Percentiles rank a stretch among this genome's conserved stretches.
Evolutionary conservation across 116 monocot genomes (phyloP).

Genomic region (Phalaenopsis hybrid): DNA sequence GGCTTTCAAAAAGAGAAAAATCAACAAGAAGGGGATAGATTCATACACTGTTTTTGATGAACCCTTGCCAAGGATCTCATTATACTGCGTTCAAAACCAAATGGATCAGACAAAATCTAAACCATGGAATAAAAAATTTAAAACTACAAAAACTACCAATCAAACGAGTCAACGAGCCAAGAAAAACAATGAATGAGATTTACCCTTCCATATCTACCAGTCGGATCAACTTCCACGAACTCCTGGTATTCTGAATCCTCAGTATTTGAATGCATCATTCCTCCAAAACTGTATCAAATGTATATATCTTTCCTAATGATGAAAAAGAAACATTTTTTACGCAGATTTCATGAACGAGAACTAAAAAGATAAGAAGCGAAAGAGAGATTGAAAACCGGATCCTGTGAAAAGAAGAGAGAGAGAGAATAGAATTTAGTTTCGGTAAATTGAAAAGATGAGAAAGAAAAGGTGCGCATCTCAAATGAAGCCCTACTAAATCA

Average conservation of each 20-base stretch:
- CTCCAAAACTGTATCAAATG: neutral
- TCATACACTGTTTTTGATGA: slow-evolving; percentile 59
- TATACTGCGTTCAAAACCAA: slow-evolving; percentile 27
- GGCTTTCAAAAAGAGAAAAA: neutral
- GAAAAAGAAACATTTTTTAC: neutral
- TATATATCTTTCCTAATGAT: neutral
- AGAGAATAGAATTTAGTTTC: neutral
- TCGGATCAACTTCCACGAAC: slow-evolving; percentile 27
- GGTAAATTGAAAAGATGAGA: neutral
- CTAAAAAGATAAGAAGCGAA: neutral
- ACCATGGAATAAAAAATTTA: neutral
- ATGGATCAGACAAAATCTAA: neutral
- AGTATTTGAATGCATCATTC: neutral
- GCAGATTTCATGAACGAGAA: neutral
- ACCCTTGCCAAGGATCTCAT: slow-evolving; percentile 59
- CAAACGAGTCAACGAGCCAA: neutral
- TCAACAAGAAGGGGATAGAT: neutral
- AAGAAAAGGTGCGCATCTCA: neutral
- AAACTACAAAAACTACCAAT: neutral
- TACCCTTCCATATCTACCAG: slow-evolving; percentile 28
- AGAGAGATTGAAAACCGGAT: neutral
- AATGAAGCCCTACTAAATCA: neutral
- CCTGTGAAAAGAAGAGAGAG: neutral
- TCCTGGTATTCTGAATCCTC: slow-evolving; percentile 12
- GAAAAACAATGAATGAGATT: neutral